phyloP scores from a whole-genome alignment of 2,329 filamentous ascomycete genomes.

The Helotiales sp. region DNA sequence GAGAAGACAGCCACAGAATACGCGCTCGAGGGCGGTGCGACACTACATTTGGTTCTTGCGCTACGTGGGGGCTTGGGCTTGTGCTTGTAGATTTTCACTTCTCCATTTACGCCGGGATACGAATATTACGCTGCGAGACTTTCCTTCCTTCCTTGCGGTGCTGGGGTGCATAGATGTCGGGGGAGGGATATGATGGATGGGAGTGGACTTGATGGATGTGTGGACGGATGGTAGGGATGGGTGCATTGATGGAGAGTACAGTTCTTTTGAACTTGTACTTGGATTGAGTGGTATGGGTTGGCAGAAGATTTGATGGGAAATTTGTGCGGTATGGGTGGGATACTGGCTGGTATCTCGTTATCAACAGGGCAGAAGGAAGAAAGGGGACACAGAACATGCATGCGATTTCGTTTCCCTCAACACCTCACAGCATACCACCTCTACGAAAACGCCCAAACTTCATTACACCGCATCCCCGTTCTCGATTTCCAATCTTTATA shows the following conservation, averaged over 20 bases:
- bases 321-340: too few relatives aligned
- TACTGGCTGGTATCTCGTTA: too few relatives aligned
- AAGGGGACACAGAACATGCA: too few relatives aligned
- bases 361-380: too few relatives aligned
- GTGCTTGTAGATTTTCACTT: not conserved
- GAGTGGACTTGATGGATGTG: too few relatives aligned
- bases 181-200: not conserved
- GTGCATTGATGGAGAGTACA: not conserved
- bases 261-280: too few relatives aligned
- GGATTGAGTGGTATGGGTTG: too few relatives aligned
- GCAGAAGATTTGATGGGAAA: too few relatives aligned
- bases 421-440: too few relatives aligned
- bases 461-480: too few relatives aligned
- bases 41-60: constrained; percentile 92
- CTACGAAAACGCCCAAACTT: too few relatives aligned
- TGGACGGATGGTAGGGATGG: not conserved
- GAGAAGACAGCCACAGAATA: constrained; percentile 94
- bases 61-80: constrained; percentile 78
- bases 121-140: not conserved
- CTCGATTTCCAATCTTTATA: not conserved
- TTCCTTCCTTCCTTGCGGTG: not conserved
- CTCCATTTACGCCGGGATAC: not conserved
- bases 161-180: not conserved
- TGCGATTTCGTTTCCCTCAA: too few relatives aligned
- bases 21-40: constrained; percentile 87